Evolutionary conservation across 331 rosid species (phyloP).

Genomic region (Stylosanthes scabra): DNA sequence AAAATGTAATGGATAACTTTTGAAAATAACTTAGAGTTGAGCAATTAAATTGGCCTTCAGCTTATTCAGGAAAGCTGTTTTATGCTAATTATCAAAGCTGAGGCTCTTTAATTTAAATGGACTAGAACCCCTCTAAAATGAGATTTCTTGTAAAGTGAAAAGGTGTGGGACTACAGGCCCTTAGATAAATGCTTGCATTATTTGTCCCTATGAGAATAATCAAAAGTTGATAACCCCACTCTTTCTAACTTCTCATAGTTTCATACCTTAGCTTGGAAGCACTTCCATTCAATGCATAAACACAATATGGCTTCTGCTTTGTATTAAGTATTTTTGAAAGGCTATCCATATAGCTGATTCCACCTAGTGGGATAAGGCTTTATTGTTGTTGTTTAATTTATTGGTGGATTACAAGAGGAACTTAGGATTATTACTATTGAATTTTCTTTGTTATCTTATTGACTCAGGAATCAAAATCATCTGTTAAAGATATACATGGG

Average conservation of each 20-base stretch:
- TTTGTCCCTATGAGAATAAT: no score
- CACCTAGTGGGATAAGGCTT: no score
- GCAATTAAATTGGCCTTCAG: constrained; percentile 24
- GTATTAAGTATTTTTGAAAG: neutral
- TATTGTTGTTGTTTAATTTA: neutral
- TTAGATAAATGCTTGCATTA: no score
- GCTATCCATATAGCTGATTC: neutral
- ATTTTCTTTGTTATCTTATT: constrained; percentile 31
- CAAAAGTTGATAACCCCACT: no score
- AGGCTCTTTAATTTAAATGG: constrained; percentile 11
- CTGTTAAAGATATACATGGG: constrained; percentile 61
- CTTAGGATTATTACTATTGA: constrained; percentile 23
- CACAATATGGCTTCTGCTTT: constrained; percentile 24
- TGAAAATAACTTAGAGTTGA: neutral
- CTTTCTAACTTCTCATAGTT: no score
- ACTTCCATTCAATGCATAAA: constrained; percentile 16
- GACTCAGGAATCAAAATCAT: constrained; percentile 71
- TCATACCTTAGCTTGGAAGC: constrained; percentile 5
- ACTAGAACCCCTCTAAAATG: neutral
- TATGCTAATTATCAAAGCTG: constrained; percentile 3
- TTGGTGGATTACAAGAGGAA: neutral
- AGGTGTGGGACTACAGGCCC: no score
- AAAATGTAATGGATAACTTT: constrained; percentile 7
- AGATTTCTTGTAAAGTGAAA: no score
- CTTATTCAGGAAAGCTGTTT: constrained; percentile 9